phyloP scores from a whole-genome alignment of 805 yeast species.

The Ogataea neopini region DNA sequence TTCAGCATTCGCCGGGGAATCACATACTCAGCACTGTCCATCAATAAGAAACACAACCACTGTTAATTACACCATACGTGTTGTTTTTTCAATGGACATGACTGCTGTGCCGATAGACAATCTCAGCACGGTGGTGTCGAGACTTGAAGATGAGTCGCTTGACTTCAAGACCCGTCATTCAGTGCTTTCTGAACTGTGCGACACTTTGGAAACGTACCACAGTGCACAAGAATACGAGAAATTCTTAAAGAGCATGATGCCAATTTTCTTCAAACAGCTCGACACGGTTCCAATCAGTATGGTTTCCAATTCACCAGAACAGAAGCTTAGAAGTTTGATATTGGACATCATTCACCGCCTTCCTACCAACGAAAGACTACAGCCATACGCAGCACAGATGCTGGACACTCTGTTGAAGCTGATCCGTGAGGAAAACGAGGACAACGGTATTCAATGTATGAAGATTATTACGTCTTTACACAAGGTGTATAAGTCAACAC shows the following conservation, averaged over 20 bases:
- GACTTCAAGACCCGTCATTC: conserved; percentile 66
- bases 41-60: not conserved
- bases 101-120: conserved; percentile 40
- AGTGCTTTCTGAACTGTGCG: conserved; percentile 78
- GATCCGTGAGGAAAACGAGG: conserved; percentile 83
- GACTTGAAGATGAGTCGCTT: conserved; percentile 53
- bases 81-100: conserved; percentile 12
- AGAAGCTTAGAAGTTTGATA: conserved; percentile 73
- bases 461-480: conserved; percentile 83
- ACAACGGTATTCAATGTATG: conserved; percentile 90
- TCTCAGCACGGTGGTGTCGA: conserved; percentile 48
- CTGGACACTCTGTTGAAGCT: conserved; percentile 59
- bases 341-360: conserved; percentile 80
- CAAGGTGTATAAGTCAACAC: conserved; percentile 71
- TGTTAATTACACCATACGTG: not conserved
- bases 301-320: conserved; percentile 62
- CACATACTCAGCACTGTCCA: not conserved
- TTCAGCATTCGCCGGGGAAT: not conserved
- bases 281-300: conserved; percentile 74
- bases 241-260: conserved; percentile 68
- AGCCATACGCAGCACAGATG: conserved; percentile 63
- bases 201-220: conserved; percentile 80
- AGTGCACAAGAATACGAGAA: conserved; percentile 80
- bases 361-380: conserved; percentile 79
- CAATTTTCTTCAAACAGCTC: conserved; percentile 64